phyloP scores from a whole-genome alignment of 83 land plant species.

The Picea abies region DNA sequence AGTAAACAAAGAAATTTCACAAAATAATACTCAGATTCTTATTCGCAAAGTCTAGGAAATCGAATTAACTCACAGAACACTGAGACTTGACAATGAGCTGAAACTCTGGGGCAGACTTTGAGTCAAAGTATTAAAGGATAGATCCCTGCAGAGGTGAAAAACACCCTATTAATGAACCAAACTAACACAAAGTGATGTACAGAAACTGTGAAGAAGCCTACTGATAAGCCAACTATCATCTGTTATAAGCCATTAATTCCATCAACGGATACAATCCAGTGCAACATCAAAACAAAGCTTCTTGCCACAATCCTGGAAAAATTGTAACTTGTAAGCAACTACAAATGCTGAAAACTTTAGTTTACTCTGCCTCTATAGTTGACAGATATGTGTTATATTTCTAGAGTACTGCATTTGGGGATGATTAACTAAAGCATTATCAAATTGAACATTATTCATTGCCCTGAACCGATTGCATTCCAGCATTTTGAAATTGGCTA shows the following conservation, averaged over 20 bases:
- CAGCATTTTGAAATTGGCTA: too few relatives aligned
- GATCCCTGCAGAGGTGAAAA: constrained; percentile 42
- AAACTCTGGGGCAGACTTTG: constrained; percentile 61
- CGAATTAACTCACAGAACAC: constrained; percentile 42
- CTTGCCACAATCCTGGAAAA: not conserved
- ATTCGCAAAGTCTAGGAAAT: not conserved
- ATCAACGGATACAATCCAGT: not conserved
- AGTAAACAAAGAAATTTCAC: not conserved
- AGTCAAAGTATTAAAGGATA: constrained; percentile 50
- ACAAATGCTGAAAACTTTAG: not conserved
- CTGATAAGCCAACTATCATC: too few relatives aligned
- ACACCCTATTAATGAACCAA: not conserved
- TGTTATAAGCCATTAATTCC: not conserved
- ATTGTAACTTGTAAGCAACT: not conserved
- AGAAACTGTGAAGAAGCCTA: too few relatives aligned
- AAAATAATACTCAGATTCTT: not conserved
- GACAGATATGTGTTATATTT: too few relatives aligned
- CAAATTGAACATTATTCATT: too few relatives aligned
- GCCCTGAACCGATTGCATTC: too few relatives aligned
- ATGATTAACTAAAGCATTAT: too few relatives aligned
- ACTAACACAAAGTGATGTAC: not conserved
- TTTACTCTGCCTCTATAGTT: not conserved
- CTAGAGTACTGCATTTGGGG: too few relatives aligned
- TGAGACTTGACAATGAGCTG: constrained; percentile 46
- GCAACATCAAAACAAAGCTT: not conserved